A percentile compares a stretch with the other conserved stretches of the same genome.
These are phyloP conservation scores for Phaeosphaeriaceae sp. DNA, from an alignment of 2,329 filamentous ascomycete genomes.

Conservation along the genomic window DNA sequence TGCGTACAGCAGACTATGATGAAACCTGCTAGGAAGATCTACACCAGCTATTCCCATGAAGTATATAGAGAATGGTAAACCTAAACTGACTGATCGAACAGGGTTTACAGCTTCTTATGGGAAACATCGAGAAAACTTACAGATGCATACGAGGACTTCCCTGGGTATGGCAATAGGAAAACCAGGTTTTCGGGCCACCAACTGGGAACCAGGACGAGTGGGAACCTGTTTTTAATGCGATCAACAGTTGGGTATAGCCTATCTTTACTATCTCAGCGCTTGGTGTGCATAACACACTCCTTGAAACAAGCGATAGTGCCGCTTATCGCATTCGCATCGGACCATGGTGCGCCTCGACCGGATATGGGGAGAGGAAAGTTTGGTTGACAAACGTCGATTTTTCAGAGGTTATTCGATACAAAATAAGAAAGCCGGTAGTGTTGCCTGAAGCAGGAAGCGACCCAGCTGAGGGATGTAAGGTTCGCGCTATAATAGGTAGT, in stretches of 20 bases:
- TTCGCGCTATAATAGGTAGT: constrained; percentile 8
- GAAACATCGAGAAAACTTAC: too few species aligned
- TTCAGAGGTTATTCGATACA: not conserved
- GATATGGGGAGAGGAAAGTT: not conserved
- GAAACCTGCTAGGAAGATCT: not conserved
- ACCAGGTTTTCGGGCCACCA: too few species aligned
- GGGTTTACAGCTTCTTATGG: too few species aligned
- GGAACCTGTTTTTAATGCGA: too few species aligned
- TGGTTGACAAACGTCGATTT: not conserved
- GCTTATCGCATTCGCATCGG: not conserved
- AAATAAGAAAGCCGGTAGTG: not conserved
- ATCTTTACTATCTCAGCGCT: not conserved
- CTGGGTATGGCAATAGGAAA: too few species aligned
- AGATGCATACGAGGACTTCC: too few species aligned
- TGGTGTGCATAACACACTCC: not conserved
- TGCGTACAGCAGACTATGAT: not conserved
- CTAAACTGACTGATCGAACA: too few species aligned
- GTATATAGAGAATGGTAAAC: too few species aligned
- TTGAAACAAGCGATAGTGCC: not conserved
- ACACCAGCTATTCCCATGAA: not conserved
- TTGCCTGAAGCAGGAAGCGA: constrained; percentile 1
- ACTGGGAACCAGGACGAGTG: too few species aligned
- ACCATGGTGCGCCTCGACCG: not conserved
- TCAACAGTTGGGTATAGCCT: too few species aligned
- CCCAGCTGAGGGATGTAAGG: constrained; percentile 5